A percentile compares a stretch with the other conserved stretches of the same genome.
Evolutionary conservation across 2,329 filamentous ascomycete species (phyloP).

Genomic region (Acrocalymma vagum): DNA sequence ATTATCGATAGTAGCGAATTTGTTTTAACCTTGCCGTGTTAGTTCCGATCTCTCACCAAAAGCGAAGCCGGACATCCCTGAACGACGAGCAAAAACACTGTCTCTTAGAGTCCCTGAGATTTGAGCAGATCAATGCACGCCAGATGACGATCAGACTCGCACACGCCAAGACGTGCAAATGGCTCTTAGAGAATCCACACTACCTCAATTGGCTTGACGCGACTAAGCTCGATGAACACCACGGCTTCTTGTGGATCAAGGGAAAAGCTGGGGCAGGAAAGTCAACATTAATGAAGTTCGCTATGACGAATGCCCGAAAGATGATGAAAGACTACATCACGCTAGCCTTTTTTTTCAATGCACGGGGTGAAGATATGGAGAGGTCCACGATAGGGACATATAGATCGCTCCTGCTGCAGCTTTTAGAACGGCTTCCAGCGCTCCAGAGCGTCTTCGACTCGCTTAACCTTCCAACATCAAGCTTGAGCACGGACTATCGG

Average conservation of each 20-base stretch:
- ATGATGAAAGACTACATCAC: slow-evolving; percentile 12
- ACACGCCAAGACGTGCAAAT: slow-evolving; percentile 50
- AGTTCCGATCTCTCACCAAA: too few species aligned
- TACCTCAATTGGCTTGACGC: slow-evolving; percentile 51
- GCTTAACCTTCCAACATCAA: slow-evolving; percentile 5
- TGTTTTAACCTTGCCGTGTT: background rate
- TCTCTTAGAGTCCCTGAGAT: slow-evolving; percentile 46
- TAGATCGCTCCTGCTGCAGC: slow-evolving; percentile 33
- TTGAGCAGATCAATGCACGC: slow-evolving; percentile 51
- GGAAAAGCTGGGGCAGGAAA: slow-evolving; percentile 51
- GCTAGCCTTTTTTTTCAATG: slow-evolving; percentile 38
- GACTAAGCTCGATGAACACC: slow-evolving; percentile 32
- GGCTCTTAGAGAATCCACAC: slow-evolving; percentile 46
- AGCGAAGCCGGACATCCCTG: background rate
- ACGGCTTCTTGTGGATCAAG: slow-evolving; percentile 58
- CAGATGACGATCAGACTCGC: slow-evolving; percentile 48
- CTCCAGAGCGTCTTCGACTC: slow-evolving; percentile 14
- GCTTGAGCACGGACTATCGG: slow-evolving; percentile 7
- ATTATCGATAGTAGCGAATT: background rate
- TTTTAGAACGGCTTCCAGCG: slow-evolving; percentile 23
- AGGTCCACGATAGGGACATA: slow-evolving; percentile 32
- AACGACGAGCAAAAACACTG: slow-evolving; percentile 11
- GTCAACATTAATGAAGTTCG: slow-evolving; percentile 53
- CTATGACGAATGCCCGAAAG: slow-evolving; percentile 11
- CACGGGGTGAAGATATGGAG: slow-evolving; percentile 27